Percentiles rank a stretch among this genome's conserved stretches.
phyloP scores from a whole-genome alignment of 2,329 filamentous ascomycete species.

The Colletotrichum liriopes region DNA sequence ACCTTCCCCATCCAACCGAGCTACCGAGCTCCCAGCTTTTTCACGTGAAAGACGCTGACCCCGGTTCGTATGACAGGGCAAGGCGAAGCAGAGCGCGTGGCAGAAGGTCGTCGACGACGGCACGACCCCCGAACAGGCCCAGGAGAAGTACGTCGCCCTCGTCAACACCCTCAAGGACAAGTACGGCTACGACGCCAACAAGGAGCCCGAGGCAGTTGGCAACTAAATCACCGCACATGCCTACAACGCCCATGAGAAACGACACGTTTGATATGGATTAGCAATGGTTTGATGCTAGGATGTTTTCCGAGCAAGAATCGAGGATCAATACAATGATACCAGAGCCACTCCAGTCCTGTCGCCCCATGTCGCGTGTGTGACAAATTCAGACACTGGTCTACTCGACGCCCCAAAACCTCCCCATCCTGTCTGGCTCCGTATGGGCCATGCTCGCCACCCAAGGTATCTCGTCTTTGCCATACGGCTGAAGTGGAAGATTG shows the following conservation, averaged over 20 bases:
- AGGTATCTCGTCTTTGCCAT: constrained; percentile 75
- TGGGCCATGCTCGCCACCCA: constrained; percentile 81
- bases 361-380: constrained; percentile 1
- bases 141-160: constrained; percentile 82
- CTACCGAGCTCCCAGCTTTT: constrained; percentile 6
- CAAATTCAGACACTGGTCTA: constrained; percentile 8
- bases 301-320: constrained; percentile 13
- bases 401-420: constrained; percentile 55
- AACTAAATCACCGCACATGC: constrained; percentile 42
- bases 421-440: constrained; percentile 73
- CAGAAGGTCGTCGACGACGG: constrained; percentile 77
- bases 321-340: constrained; percentile 41
- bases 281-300: neutral
- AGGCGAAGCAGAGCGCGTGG: constrained; percentile 87
- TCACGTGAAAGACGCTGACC: constrained; percentile 23
- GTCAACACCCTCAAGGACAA: constrained; percentile 80
- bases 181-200: constrained; percentile 77
- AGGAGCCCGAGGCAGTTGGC: constrained; percentile 72
- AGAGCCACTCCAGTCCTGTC: constrained; percentile 11
- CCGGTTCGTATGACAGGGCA: constrained; percentile 68
- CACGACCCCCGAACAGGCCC: constrained; percentile 75
- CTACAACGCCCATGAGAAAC: constrained; percentile 34
- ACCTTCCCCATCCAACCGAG: neutral
- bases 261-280: constrained; percentile 29
- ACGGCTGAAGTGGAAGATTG: constrained; percentile 79